phyloP scores from a whole-genome alignment of 192 early-diverging fungal genomes.

The Dimargaris cristalligena region DNA sequence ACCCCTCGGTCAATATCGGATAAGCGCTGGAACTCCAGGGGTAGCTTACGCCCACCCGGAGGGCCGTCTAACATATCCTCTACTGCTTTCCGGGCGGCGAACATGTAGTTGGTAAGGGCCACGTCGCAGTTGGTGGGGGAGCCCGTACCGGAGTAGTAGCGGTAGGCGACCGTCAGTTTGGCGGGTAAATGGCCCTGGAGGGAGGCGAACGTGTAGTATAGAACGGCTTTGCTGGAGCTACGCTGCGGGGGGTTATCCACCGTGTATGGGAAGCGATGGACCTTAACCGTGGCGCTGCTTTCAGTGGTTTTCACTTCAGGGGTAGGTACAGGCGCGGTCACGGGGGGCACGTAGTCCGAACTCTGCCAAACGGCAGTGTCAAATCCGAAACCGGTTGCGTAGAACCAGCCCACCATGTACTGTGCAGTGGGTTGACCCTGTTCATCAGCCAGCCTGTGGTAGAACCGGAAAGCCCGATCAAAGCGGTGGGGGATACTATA shows the following conservation, averaged over 20 bases:
- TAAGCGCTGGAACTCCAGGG: conserved; percentile 45
- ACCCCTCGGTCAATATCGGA: conserved; percentile 65
- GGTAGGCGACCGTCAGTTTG: conserved; percentile 73
- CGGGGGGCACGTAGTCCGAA: background rate
- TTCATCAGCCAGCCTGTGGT: conserved; percentile 35
- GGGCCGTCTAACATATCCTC: conserved; percentile 52
- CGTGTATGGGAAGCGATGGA: background rate
- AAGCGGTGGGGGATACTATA: conserved; percentile 39
- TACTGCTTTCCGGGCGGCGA: conserved; percentile 62
- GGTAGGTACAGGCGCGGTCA: background rate
- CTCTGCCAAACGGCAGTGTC: conserved; percentile 3
- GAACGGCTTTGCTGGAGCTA: conserved; percentile 30
- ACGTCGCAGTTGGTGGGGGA: conserved; percentile 60
- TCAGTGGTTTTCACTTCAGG: background rate
- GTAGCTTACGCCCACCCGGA: conserved; percentile 61
- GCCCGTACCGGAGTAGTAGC: conserved; percentile 64
- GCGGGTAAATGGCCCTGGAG: conserved; percentile 52
- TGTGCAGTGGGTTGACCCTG: conserved; percentile 72
- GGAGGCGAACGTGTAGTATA: conserved; percentile 74
- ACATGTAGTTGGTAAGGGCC: conserved; percentile 58
- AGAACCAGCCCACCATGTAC: conserved; percentile 77
- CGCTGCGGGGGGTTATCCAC: conserved; percentile 11
- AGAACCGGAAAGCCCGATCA: conserved; percentile 41
- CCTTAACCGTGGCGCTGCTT: background rate
- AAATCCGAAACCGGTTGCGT: conserved; percentile 72